phyloP scores from a whole-genome alignment of 805 yeast species.

The Yarrowia sp. region DNA sequence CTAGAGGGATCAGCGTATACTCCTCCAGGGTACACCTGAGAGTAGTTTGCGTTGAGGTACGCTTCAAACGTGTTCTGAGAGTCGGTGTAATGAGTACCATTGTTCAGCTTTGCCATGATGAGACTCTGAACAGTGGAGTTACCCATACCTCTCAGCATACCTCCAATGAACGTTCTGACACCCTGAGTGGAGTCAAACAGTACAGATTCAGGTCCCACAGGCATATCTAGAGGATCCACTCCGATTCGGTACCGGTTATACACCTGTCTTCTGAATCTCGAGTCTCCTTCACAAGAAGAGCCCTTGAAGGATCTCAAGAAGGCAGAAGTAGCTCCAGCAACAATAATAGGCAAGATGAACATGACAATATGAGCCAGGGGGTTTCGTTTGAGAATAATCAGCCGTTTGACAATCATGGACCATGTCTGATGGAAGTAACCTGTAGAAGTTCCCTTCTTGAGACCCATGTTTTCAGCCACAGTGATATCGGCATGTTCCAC shows the following conservation, averaged over 20 bases:
- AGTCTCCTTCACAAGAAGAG: slow-evolving; percentile 30
- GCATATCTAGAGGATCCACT: slow-evolving; percentile 16
- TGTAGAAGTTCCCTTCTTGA: slow-evolving; percentile 14
- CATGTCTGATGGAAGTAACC: slow-evolving; percentile 33
- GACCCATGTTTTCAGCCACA: slow-evolving; percentile 1
- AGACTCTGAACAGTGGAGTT: slow-evolving; percentile 25
- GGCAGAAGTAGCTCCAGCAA: slow-evolving; percentile 35
- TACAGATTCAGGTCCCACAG: slow-evolving; percentile 29
- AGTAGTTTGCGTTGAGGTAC: slow-evolving; percentile 32
- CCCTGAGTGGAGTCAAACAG: slow-evolving; percentile 26
- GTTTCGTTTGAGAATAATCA: slow-evolving; percentile 35
- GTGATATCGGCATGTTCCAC: slow-evolving; percentile 25
- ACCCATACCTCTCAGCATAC: slow-evolving; percentile 5
- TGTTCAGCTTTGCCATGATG: slow-evolving; percentile 8
- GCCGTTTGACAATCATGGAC: slow-evolving; percentile 38
- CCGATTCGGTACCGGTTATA: slow-evolving; percentile 29
- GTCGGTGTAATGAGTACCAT: slow-evolving; percentile 28
- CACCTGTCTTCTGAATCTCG: slow-evolving; percentile 27
- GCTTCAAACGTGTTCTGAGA: slow-evolving; percentile 32
- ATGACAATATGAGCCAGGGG: slow-evolving; percentile 36
- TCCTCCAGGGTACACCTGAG: slow-evolving; percentile 39
- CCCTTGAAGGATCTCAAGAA: slow-evolving; percentile 31
- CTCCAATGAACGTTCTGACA: slow-evolving; percentile 22
- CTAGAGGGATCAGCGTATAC: slow-evolving; percentile 32
- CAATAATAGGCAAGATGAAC: slow-evolving; percentile 38